Evolutionary conservation across 2,329 filamentous ascomycete genomes (phyloP), one percentile per base, ranked within the genome.

Genomic region (Waltergamsia citrina): DNA sequence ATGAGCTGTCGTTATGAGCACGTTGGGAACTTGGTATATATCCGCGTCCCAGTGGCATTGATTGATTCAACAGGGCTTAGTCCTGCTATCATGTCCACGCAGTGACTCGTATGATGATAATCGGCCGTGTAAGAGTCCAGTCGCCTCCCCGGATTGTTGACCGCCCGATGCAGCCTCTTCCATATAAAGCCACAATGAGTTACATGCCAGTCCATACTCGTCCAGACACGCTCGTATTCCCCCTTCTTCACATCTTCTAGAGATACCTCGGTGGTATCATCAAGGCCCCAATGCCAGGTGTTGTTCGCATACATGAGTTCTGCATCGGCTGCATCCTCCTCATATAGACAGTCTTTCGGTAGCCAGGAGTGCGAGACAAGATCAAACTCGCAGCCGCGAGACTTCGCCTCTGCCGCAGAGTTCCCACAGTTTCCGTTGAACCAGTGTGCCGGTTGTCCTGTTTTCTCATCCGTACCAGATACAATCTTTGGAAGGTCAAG

Each of bases 341-440:
- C 39, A 3, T 40, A 40, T 8, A 44, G 39, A 22, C 44, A 47
- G 12, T 30, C 17, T 17, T 31, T 30, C 2, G 44, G 44, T n/a
- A 47, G 38, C 44, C 44, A 47, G 3, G 41, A 29, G 30, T 44
- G 43, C n/a, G 43, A 33, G 3, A 45, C 43, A 15, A 45, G 43
- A 31, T 38, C 42, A 34, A 40, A 44, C 6, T 30, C 29, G 33
- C 43, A 43, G n/a, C 35, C 40, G 11, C 25, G 31, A 1, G 37
- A 35, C 15, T 19, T 21, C 1, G 43, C 44, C 4, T 45, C 39
- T 17, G 27, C 35, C 4, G 40, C 35, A 9, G 43, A 45, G 33
- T 38, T 42, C 20, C 44, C 44, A 25, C 44, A 45, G 29, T 47
- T 43, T 14, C 43, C 44, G 24, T 43, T 7, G 3, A 32, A 39